phyloP scores from a whole-genome alignment of 2,329 filamentous ascomycete species.

The Chalara sp. region DNA sequence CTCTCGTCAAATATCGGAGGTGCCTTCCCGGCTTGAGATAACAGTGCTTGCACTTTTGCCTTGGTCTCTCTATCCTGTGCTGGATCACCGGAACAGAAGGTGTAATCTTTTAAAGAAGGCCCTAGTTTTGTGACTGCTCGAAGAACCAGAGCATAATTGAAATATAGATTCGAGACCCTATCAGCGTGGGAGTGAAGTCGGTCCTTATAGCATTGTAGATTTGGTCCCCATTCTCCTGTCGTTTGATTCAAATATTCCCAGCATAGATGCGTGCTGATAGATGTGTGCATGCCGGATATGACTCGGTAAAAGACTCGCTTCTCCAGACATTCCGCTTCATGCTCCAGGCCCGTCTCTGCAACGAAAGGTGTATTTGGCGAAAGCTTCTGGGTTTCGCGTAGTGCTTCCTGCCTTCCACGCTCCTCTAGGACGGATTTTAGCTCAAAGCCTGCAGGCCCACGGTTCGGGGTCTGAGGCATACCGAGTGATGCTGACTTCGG shows the following conservation, averaged over 20 bases:
- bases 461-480: conserved; percentile 24
- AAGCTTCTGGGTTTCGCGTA: conserved; percentile 52
- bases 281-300: conserved; percentile 95
- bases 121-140: conserved; percentile 87
- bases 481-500: conserved; percentile 51
- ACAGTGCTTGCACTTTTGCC: conserved; percentile 71
- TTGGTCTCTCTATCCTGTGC: conserved; percentile 74
- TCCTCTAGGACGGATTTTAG: conserved; percentile 55
- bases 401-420: conserved; percentile 51
- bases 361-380: conserved; percentile 49
- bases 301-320: conserved; percentile 98
- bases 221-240: conserved; percentile 88
- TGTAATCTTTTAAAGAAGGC: conserved; percentile 72
- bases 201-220: conserved; percentile 79
- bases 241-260: conserved; percentile 95
- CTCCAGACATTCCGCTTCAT: conserved; percentile 89
- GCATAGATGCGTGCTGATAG: conserved; percentile 93
- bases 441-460: conserved; percentile 46
- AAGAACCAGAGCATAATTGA: conserved; percentile 95
- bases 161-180: conserved; percentile 94
- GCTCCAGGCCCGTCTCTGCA: conserved; percentile 60
- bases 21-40: conserved; percentile 60
- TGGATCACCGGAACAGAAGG: conserved; percentile 84
- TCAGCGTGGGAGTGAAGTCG: conserved; percentile 83
- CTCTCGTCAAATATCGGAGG: conserved; percentile 88